Conservation (phyloP, 129 eudicot genomes). For the Ambrosia trifida region DNA sequence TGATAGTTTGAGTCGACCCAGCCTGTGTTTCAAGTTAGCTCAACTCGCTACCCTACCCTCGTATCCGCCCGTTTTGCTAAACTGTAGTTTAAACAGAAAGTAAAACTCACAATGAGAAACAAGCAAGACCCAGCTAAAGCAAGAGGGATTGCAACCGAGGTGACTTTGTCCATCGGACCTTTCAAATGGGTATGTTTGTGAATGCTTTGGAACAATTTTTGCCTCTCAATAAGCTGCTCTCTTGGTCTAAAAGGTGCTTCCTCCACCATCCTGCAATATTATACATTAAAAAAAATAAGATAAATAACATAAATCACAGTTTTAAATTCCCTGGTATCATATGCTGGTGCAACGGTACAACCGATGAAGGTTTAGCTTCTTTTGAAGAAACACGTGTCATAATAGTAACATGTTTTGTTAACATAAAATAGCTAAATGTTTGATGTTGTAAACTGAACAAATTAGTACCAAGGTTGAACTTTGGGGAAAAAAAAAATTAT, state of each 20-base stretch:
- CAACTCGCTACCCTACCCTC: constrained; percentile 1
- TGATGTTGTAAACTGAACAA: not conserved
- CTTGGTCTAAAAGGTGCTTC: constrained; percentile 90
- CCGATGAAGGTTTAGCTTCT: not conserved
- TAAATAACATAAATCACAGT: not conserved
- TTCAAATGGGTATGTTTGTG: constrained; percentile 85
- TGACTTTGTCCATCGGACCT: constrained; percentile 65
- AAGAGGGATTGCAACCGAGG: constrained; percentile 89
- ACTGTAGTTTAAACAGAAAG: not conserved
- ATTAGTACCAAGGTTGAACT: not conserved
- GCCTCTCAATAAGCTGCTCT: constrained; percentile 78
- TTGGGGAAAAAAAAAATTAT: not conserved
- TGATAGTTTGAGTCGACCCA: not conserved
- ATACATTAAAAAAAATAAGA: not conserved
- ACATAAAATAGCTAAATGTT: constrained; percentile 3
- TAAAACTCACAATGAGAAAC: constrained; percentile 68
- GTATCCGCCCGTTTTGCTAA: not conserved
- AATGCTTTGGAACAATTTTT: constrained; percentile 64
- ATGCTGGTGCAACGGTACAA: not conserved
- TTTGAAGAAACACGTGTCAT: not conserved
- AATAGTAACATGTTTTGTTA: constrained; percentile 9
- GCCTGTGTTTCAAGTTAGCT: not conserved
- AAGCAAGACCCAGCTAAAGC: constrained; percentile 68
- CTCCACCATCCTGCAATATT: constrained; percentile 58
- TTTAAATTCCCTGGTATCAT: not conserved